phyloP scores from a whole-genome alignment of 2,329 filamentous ascomycete species.

The Gliomastix tumulicola region DNA sequence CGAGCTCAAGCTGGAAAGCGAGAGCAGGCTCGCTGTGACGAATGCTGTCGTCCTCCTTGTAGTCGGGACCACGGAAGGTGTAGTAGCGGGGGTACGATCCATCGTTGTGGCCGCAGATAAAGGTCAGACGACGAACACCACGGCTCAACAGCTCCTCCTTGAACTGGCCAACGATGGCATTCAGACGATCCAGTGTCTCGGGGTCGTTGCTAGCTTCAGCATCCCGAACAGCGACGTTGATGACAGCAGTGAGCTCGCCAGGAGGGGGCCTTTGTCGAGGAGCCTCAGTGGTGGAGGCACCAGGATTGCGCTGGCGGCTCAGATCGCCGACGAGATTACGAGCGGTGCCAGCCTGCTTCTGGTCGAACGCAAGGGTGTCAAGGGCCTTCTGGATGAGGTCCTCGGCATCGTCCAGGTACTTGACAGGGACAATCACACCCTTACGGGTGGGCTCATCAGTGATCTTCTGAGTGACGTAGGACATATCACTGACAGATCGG shows the following conservation, averaged over 20 bases:
- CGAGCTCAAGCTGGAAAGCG: conserved; percentile 97
- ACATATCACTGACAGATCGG: conserved; percentile 94
- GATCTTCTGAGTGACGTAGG: conserved; percentile 69
- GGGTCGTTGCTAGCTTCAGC: conserved; percentile 76
- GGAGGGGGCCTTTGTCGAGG: no score
- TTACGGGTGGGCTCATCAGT: conserved; percentile 75
- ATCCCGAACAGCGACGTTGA: conserved; percentile 88
- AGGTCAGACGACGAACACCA: conserved; percentile 82
- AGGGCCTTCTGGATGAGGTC: conserved; percentile 79
- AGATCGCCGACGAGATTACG: conserved; percentile 46
- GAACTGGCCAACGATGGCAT: conserved; percentile 68
- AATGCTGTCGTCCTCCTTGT: conserved; percentile 88
- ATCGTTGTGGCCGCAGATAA: conserved; percentile 92
- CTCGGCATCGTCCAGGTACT: conserved; percentile 90
- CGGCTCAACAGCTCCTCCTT: conserved; percentile 78
- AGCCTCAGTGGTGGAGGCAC: conserved; percentile 23
- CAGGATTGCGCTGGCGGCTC: conserved; percentile 61
- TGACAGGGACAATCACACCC: conserved; percentile 90
- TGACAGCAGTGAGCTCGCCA: conserved; percentile 85
- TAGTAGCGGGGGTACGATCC: conserved; percentile 95
- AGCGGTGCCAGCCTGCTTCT: conserved; percentile 48
- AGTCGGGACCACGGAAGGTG: conserved; percentile 91
- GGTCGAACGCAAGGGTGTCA: conserved; percentile 64
- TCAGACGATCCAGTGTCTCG: conserved; percentile 71
- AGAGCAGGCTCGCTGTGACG: conserved; percentile 94